These are phyloP conservation scores for Botryosphaeria dothidea DNA, from an alignment of 2,329 filamentous ascomycete species.

Conservation along the genomic window DNA sequence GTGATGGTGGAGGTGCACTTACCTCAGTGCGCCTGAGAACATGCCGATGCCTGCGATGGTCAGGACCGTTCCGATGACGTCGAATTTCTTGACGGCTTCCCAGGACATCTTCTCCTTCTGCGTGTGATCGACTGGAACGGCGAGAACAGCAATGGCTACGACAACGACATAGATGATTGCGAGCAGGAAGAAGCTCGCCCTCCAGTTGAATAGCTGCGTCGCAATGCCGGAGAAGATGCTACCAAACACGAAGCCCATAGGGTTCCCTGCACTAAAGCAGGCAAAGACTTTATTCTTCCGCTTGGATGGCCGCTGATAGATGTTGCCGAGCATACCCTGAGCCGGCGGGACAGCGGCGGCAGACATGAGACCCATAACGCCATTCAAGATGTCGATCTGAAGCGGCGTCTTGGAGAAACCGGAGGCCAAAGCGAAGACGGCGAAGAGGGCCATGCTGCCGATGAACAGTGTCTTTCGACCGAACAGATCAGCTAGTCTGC, in stretches of 20 bases:
- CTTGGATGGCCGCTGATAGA: conserved; percentile 61
- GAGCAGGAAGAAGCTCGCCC: conserved; percentile 62
- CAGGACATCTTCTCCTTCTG: conserved; percentile 46
- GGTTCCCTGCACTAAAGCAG: conserved; percentile 61
- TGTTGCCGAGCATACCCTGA: conserved; percentile 63
- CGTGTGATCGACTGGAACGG: conserved; percentile 59
- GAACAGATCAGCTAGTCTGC: conserved; percentile 65
- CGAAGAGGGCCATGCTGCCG: conserved; percentile 60
- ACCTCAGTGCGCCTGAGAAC: conserved; percentile 64
- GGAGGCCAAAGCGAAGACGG: conserved; percentile 57
- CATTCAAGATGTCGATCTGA: conserved; percentile 63
- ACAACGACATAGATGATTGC: conserved; percentile 65
- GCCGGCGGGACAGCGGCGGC: conserved; percentile 66
- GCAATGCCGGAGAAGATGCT: conserved; percentile 64
- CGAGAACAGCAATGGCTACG: conserved; percentile 59
- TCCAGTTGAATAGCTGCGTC: conserved; percentile 63
- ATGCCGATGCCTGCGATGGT: conserved; percentile 66
- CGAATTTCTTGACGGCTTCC: conserved; percentile 58
- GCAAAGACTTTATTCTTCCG: conserved; percentile 68
- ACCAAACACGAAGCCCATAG: conserved; percentile 58
- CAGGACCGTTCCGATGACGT: conserved; percentile 61
- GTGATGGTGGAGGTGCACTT: conserved; percentile 33
- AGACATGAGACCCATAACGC: conserved; percentile 64
- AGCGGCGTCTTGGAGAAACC: conserved; percentile 62
- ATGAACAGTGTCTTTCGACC: conserved; percentile 65